phyloP scores from a whole-genome alignment of 2,329 filamentous ascomycete genomes.

The Diplodia scrobiculata region DNA sequence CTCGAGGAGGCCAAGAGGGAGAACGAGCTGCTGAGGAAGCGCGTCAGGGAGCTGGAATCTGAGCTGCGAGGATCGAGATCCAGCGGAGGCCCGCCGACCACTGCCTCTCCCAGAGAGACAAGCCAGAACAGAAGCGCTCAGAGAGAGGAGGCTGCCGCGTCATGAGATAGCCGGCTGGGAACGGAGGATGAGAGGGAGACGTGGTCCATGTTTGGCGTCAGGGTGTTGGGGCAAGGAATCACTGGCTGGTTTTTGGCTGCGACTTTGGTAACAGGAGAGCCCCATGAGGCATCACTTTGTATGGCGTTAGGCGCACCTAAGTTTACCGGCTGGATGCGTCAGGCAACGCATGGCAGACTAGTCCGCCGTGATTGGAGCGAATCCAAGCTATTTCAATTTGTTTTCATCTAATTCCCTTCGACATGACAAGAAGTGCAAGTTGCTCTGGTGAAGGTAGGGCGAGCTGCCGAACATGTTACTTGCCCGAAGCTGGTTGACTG shows the following conservation, averaged over 20 bases:
- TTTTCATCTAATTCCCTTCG: neutral
- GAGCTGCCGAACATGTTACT: neutral
- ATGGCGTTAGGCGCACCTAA: slow-evolving; percentile 5
- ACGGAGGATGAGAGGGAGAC: neutral
- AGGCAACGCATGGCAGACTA: slow-evolving; percentile 5
- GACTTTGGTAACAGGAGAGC: slow-evolving; percentile 6
- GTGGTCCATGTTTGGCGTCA: slow-evolving; percentile 3
- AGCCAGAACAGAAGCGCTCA: neutral
- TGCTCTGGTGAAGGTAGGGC: neutral
- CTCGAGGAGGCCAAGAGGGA: slow-evolving; percentile 54
- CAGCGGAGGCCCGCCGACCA: slow-evolving; percentile 30
- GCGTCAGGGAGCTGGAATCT: slow-evolving; percentile 52
- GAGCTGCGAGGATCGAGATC: slow-evolving; percentile 40
- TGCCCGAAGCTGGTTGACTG: neutral
- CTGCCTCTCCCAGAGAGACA: slow-evolving; percentile 31
- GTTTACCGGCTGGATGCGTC: neutral
- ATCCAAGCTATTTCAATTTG: neutral
- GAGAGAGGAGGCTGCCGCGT: slow-evolving; percentile 1
- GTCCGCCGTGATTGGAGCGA: slow-evolving; percentile 8
- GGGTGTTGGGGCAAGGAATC: neutral
- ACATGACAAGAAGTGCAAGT: neutral
- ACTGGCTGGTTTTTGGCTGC: neutral
- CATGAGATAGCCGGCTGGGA: neutral
- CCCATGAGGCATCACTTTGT: neutral
- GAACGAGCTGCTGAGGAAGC: slow-evolving; percentile 52